Base-by-base conservation (phyloP, 805 yeast species). In the Zygosaccharomyces gambellarensis region DNA sequence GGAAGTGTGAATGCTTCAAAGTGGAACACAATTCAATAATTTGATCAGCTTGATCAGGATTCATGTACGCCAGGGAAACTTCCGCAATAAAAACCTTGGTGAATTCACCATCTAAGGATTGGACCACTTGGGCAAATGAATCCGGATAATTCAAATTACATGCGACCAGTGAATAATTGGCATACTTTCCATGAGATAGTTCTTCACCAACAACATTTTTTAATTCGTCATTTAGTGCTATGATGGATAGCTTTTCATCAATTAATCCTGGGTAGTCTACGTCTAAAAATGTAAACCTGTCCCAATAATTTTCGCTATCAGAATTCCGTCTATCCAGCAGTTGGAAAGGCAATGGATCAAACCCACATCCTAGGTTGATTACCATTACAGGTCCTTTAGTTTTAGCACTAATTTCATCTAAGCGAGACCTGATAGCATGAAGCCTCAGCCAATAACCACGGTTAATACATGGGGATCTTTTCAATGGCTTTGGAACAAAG, bases 391-490 rank as follows among this genome's bases (percentile, higher is more conserved):
- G 65, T 14, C 55, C 51, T 2, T 54, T 53, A 6, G 64, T 57
- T 2, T 55, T 62, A 22, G 68, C 62, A 2, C 77, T 62, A n/a
- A 86, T 79, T 23, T 74, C 67, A 25, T 71, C 67, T 11, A 86
- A 70, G 36, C 79, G 66, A 38, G 72, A 71, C 52, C 79, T 75
- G 44, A 87, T 82, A 2, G 87, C 80, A 57, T 83, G 81, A 81
- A 87, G 81, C 50, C 95, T 71, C 9, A 85, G 71, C 90, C 94
- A 87, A 65, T 87, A 87, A 0, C 95, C 95, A 56, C 95, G 69
- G 59, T 87, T 87, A 34, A 87, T 85, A 3, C 86, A 82, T 0
- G 95, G 95, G 0, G 92, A 82, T 41, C 95, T 69, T 62, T 90
- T 71, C 45, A 80, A 80, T 1, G 80, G 75, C 34, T 60, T 64